Evolutionary conservation across 1,284 basidiomycete genomes (phyloP), one percentile per base, ranked within the genome.

Genomic region (Ganoderma sinense): DNA sequence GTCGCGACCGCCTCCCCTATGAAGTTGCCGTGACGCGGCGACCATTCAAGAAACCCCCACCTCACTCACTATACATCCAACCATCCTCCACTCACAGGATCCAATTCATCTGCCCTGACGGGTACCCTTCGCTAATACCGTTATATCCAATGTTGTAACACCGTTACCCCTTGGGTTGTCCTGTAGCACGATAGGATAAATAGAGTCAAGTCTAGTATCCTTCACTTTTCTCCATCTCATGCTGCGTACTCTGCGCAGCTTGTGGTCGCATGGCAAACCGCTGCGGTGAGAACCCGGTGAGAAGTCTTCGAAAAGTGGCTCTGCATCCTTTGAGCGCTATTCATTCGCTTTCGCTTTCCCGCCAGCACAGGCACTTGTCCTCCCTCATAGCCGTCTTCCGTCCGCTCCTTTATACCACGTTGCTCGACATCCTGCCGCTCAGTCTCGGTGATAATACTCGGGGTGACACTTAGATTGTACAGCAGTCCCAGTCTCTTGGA

Each of bases 361-460:
- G 64, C 55, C 64, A 65, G 64, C 64, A 53, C 26, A 20, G 16
- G 31, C 36, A 65, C 43, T 51, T 61, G 39, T n/a, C 64, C 23
- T 53, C 58, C 51, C 63, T 60, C 59, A n/a, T 43, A 61, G 66
- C 36, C 53, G 59, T 65, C 59, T 31, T 51, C 66, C 39, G 64
- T 67, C 66, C 70, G 36, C 64, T 71, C 70, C n/a, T 71, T 71
- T 20, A 26, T 56, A 13, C 41, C 59, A 55, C 56, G 36, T 60
- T 33, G 18, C 51, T 39, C 51, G 40, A 59, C 56, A 56, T 33
- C 20, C 33, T n/a, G 7, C 33, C 20, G 33, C 31, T 63, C 20
- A 26, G 39, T 26, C 43, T 61, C 16, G 56, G 48, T 67, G 58
- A 48, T 58, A 56, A 51, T 65, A 70, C 59, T 56, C 41, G 66